phyloP scores from a whole-genome alignment of 2,329 filamentous ascomycete species.

The Fusarium camptoceras region DNA sequence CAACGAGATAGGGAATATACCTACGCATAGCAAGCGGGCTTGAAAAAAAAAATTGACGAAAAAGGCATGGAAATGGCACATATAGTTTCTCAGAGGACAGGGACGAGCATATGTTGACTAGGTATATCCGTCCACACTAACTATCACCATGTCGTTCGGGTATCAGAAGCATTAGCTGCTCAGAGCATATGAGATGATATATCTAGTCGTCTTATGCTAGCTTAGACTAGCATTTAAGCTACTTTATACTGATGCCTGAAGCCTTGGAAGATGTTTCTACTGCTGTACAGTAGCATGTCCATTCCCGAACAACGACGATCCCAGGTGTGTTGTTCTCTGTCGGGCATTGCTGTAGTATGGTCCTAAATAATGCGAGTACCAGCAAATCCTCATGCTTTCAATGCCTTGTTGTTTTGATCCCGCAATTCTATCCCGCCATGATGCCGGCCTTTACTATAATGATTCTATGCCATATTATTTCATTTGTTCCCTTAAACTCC shows the following conservation, averaged over 20 bases:
- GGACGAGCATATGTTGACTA: constrained; percentile 12
- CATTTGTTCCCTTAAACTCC: constrained; percentile 44
- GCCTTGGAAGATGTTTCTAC: not conserved
- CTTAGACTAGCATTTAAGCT: not conserved
- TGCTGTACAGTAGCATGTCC: not conserved
- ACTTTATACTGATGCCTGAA: not conserved
- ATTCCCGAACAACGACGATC: not conserved
- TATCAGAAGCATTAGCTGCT: not conserved
- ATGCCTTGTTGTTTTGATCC: constrained; percentile 24
- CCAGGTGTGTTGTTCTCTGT: not conserved
- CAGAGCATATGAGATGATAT: not conserved
- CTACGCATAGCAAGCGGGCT: constrained; percentile 50
- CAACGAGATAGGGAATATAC: constrained; percentile 67
- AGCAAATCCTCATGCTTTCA: not conserved
- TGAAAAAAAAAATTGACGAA: not conserved
- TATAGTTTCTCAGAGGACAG: constrained; percentile 27
- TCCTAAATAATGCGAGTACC: not conserved
- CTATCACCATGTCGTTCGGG: not conserved
- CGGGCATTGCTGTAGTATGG: constrained; percentile 5
- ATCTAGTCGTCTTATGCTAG: not conserved
- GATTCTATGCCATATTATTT: constrained; percentile 41
- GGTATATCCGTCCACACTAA: not conserved
- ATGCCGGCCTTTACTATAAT: constrained; percentile 28
- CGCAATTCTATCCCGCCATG: constrained; percentile 39
- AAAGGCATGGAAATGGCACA: not conserved